phyloP scores from a whole-genome alignment of 495 filamentous ascomycete species.

The Hypoxylon crocopeplum region DNA sequence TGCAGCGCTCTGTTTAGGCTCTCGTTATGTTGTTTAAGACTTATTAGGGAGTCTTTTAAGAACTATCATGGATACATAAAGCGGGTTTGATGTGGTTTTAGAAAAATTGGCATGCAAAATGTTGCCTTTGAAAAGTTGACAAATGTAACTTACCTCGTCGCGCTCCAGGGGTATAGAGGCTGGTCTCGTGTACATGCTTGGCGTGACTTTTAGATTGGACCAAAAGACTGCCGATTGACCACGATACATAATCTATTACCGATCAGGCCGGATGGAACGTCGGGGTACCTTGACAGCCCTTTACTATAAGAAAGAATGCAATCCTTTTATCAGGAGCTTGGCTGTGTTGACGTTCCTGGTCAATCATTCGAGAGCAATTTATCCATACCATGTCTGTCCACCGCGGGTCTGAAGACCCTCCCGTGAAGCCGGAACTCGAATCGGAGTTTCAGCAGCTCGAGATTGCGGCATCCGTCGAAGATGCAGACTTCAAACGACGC shows the following conservation, averaged over 20 bases:
- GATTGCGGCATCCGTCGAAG: conserved; percentile 8
- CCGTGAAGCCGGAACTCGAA: conserved; percentile 29
- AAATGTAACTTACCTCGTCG: background rate
- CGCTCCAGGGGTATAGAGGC: background rate
- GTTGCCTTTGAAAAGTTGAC: too few species aligned
- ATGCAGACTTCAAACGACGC: conserved; percentile 31
- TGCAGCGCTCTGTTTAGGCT: background rate
- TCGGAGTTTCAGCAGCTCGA: conserved; percentile 22
- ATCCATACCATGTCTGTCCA: conserved; percentile 15
- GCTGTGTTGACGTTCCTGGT: background rate
- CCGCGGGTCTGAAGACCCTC: conserved; percentile 20
- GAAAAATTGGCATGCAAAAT: too few species aligned
- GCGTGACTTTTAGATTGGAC: conserved; percentile 9
- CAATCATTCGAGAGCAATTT: background rate
- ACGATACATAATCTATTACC: conserved; percentile 24
- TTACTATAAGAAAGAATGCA: conserved; percentile 2
- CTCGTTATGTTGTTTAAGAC: too few species aligned
- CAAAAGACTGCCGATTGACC: conserved; percentile 14
- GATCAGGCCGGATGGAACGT: conserved; percentile 27
- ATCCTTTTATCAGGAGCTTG: conserved; percentile 1
- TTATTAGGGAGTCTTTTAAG: too few species aligned
- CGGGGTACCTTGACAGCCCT: conserved; percentile 17
- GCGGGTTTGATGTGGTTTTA: too few species aligned
- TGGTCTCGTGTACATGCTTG: conserved; percentile 13
- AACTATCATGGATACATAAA: too few species aligned